Conservation (phyloP, 2,329 filamentous ascomycete species). For the Aaosphaeria pasadenensis region DNA sequence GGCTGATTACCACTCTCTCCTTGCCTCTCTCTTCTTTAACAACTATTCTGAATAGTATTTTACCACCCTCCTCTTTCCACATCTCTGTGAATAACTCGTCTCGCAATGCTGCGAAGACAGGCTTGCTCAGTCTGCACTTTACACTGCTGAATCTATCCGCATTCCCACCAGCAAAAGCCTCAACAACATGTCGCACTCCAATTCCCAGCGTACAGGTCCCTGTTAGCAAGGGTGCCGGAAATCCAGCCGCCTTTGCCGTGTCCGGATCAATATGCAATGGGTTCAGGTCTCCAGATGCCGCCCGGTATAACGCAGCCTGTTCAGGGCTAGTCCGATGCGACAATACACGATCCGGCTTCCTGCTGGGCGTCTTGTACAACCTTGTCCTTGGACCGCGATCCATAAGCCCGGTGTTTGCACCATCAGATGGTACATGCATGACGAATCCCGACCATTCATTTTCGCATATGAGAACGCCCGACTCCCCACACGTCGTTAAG, state of each 20-base stretch:
- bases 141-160: slow-evolving; percentile 7
- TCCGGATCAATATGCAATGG: slow-evolving; percentile 11
- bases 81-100: slow-evolving; percentile 10
- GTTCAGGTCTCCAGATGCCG: slow-evolving; percentile 11
- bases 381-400: slow-evolving; percentile 4
- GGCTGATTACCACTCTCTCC: slow-evolving; percentile 6
- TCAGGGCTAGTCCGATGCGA: slow-evolving; percentile 7
- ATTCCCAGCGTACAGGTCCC: slow-evolving; percentile 12
- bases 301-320: slow-evolving; percentile 11
- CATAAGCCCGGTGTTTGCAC: slow-evolving; percentile 2
- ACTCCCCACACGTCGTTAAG: slow-evolving; percentile 2
- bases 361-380: slow-evolving; percentile 3
- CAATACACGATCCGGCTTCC: slow-evolving; percentile 4
- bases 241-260: slow-evolving; percentile 7
- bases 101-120: slow-evolving; percentile 6
- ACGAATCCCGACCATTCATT: slow-evolving; percentile 12
- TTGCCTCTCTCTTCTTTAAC: background rate
- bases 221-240: slow-evolving; percentile 9
- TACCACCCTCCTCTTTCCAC: slow-evolving; percentile 7
- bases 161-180: slow-evolving; percentile 9
- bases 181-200: slow-evolving; percentile 9
- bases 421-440: slow-evolving; percentile 4
- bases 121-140: slow-evolving; percentile 10
- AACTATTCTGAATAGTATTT: slow-evolving; percentile 6
- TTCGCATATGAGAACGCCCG: slow-evolving; percentile 4